phyloP scores from a whole-genome alignment of 176 grass and related monocot genomes.

The Bothriochloa decipiens region DNA sequence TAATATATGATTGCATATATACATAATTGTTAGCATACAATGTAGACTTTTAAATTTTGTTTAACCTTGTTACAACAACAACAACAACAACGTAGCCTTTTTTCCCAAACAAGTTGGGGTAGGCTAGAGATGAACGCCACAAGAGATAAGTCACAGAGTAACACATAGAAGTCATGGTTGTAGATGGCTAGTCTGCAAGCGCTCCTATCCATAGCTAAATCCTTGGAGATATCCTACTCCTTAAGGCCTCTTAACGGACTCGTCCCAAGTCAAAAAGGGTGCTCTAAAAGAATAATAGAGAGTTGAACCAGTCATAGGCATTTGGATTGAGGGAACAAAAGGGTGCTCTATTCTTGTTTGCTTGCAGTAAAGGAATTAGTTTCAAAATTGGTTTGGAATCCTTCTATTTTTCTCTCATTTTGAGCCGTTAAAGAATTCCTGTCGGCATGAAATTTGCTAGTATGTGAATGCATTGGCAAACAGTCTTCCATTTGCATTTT shows the following conservation, averaged over 20 bases:
- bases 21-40: not conserved
- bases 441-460: not conserved
- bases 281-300: slow-evolving; percentile 11
- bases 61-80: not conserved
- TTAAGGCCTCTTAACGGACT: no score
- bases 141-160: no score
- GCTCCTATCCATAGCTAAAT: no score
- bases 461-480: slow-evolving; percentile 24
- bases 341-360: not conserved
- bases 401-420: not conserved
- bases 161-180: no score
- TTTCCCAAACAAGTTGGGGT: no score
- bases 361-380: slow-evolving; percentile 4
- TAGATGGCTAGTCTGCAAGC: no score
- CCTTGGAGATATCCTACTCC: no score
- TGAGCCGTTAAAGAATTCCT: not conserved
- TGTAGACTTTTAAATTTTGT: not conserved
- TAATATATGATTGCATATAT: not conserved
- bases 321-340: not conserved
- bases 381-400: not conserved
- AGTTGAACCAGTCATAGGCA: not conserved
- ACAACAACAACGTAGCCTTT: no score
- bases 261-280: no score
- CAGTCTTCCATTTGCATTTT: slow-evolving; percentile 3
- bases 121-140: no score